phyloP scores from a whole-genome alignment of 1,284 basidiomycete species.

The Anthracocystis panici-leucophaei region DNA sequence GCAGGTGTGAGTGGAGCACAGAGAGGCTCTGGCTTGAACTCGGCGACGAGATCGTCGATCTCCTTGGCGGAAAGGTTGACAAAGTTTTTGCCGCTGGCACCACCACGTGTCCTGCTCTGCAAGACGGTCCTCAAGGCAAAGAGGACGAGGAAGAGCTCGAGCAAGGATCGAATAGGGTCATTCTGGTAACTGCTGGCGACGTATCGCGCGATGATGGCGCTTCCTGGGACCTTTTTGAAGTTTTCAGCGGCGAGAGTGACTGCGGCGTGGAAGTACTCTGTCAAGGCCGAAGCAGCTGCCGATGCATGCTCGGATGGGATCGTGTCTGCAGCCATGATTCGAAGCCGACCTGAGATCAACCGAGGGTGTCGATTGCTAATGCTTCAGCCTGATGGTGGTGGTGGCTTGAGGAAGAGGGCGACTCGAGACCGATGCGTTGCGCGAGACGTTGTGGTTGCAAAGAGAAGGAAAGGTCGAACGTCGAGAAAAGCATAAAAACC shows the following conservation, averaged over 20 bases:
- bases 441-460: background rate
- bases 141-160: conserved; percentile 88
- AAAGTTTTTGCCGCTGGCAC: conserved; percentile 84
- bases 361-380: too few relatives aligned
- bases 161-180: conserved; percentile 84
- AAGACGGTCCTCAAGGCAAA: conserved; percentile 87
- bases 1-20: conserved; percentile 75
- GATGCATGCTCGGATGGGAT: conserved; percentile 28
- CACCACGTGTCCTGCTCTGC: conserved; percentile 87
- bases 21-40: conserved; percentile 92
- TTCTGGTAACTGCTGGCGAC: conserved; percentile 83
- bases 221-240: conserved; percentile 79
- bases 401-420: background rate
- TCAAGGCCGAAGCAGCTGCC: conserved; percentile 27
- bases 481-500: background rate
- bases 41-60: conserved; percentile 94
- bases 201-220: conserved; percentile 88
- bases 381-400: background rate
- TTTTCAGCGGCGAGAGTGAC: conserved; percentile 28
- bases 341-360: too few relatives aligned
- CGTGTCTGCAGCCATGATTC: conserved; percentile 21
- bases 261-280: conserved; percentile 31
- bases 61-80: conserved; percentile 94
- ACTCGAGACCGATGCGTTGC: conserved; percentile 1
- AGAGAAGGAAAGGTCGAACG: background rate